These are phyloP conservation scores for Cairneyella variabilis DNA, from an alignment of 495 filamentous ascomycete species.

Conservation along the genomic window DNA sequence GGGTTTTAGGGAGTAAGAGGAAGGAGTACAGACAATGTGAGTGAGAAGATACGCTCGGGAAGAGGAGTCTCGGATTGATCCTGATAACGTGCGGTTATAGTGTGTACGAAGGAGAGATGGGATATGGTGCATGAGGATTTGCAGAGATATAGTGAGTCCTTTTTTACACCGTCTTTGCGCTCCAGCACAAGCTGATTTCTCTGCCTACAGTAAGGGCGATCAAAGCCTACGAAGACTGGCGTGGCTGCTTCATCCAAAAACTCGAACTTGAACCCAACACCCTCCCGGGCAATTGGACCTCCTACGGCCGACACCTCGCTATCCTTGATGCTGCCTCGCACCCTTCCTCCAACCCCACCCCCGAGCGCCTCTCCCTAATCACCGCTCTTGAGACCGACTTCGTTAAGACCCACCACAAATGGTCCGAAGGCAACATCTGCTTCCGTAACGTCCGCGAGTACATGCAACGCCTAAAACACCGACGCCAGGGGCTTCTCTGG, in stretches of 20 bases:
- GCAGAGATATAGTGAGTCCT: constrained; percentile 13
- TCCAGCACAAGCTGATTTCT: not conserved
- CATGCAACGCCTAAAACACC: not conserved
- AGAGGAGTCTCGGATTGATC: too few species aligned
- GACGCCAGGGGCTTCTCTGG: not conserved
- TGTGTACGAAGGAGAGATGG: constrained; percentile 4
- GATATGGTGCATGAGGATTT: constrained; percentile 12
- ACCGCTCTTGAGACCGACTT: not conserved
- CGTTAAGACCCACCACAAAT: not conserved
- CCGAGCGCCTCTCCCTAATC: not conserved
- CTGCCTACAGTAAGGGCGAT: constrained; percentile 4
- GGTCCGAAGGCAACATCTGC: not conserved
- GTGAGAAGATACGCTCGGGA: not conserved
- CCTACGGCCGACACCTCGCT: constrained; percentile 12
- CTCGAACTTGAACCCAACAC: not conserved
- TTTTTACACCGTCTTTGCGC: not conserved
- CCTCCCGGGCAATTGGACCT: not conserved
- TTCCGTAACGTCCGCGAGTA: not conserved
- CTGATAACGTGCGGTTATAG: too few species aligned
- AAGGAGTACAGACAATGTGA: constrained; percentile 13
- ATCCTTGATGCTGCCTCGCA: constrained; percentile 11
- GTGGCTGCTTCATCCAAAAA: constrained; percentile 2
- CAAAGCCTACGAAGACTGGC: constrained; percentile 15
- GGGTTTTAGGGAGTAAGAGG: constrained; percentile 8
- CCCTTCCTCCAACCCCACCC: not conserved